Evolutionary conservation across 768 basidiomycete genomes (phyloP), one percentile per base, ranked within the genome.

Genomic region (Mycena olivaceomarginata): DNA sequence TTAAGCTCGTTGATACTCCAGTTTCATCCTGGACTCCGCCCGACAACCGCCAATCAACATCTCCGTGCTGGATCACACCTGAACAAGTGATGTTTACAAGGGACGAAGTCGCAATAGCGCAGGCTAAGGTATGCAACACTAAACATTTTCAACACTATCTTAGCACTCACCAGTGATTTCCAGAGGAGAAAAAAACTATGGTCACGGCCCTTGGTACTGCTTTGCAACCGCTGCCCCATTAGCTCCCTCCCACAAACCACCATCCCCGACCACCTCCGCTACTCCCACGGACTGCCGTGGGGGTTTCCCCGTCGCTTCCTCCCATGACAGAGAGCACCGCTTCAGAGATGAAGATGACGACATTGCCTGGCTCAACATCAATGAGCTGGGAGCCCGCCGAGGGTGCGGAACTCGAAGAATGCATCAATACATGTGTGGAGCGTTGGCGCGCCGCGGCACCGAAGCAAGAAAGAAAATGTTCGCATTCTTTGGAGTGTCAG

Each of bases 391-490:
- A 37, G 1, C 18, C 25, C 15, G 40, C 10, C 2, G 40, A 76
- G 2, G 56, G 4, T 2, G 59, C 46, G 4, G 70, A 70, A n/a
- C 70, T 70, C 1, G 60, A 25, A n/a, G 39, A 51, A 9, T 70
- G 59, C n/a, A 4, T 70, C 12, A 40, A 62, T 22, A 62, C 70
- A 9, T 70, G 70, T 39, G 59, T 70, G 4, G 70, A 70, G 1
- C 59, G 46, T 9, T 70, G 70, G 70, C 3, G 20, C 3, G 46
- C 43, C 0, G 60, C 59, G 0, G 70, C 25, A 0, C 70, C 2
- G 70, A 85, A 48, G 70, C 74, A 5, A 18, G 62, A 0, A 80
- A 77, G 46, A 82, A 79, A 43, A 82, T 82, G 82, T 83, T 76
- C 25, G 79, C 70, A 0, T 60, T 83, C 2, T 83, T 83, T 74